Percentiles rank a stretch among this genome's conserved stretches.
These are phyloP conservation scores for Ophiocordyceps camponoti-floridani DNA, from an alignment of 2,329 filamentous ascomycete genomes.

Conservation along the genomic window DNA sequence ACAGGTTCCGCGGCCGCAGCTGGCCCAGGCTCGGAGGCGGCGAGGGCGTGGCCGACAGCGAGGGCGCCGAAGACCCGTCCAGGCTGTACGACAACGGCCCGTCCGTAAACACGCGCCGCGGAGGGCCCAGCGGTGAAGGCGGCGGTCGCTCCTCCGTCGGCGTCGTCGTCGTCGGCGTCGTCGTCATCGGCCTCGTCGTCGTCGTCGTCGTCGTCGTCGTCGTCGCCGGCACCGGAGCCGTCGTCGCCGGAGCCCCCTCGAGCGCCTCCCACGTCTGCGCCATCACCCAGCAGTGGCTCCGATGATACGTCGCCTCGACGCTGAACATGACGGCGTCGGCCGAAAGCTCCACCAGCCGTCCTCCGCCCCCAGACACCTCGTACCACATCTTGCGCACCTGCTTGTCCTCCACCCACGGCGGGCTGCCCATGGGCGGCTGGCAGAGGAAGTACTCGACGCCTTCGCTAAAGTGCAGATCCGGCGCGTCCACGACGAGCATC, in stretches of 20 bases:
- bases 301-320: constrained; percentile 41
- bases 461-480: constrained; percentile 47
- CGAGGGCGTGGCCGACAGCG: constrained; percentile 9
- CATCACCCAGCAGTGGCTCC: constrained; percentile 37
- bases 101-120: constrained; percentile 16
- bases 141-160: constrained; percentile 12
- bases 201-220: too few species aligned
- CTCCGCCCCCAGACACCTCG: constrained; percentile 47
- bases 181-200: too few species aligned
- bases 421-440: constrained; percentile 51
- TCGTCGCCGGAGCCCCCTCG: constrained; percentile 8
- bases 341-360: constrained; percentile 35
- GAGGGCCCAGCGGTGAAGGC: constrained; percentile 21
- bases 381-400: constrained; percentile 56
- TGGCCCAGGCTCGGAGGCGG: constrained; percentile 9
- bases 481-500: constrained; percentile 60
- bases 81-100: constrained; percentile 10
- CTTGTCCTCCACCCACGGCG: constrained; percentile 54
- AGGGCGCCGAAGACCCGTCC: constrained; percentile 5
- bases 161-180: too few species aligned
- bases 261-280: constrained; percentile 30
- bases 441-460: constrained; percentile 72
- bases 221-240: too few species aligned
- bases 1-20: constrained; percentile 20
- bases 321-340: constrained; percentile 42